A percentile compares a stretch with the other conserved stretches of the same genome.
These are phyloP conservation scores for Mycena sp. DNA, from an alignment of 1,284 basidiomycete species.

Conservation along the genomic window DNA sequence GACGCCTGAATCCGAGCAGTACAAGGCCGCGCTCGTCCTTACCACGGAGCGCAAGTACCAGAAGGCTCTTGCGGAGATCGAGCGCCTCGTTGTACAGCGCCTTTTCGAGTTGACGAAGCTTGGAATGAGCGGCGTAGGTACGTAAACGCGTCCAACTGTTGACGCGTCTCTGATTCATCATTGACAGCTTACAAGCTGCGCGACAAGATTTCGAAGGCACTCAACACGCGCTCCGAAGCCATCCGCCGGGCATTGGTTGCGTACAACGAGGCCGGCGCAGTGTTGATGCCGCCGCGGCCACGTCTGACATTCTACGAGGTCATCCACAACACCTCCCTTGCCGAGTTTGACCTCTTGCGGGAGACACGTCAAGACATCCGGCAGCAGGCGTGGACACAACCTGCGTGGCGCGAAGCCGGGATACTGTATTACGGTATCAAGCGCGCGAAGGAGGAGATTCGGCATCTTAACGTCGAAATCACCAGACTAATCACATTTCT, in stretches of 20 bases:
- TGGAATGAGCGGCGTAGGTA: slow-evolving; percentile 27
- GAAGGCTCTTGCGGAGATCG: slow-evolving; percentile 31
- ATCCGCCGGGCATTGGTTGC: too few relatives aligned
- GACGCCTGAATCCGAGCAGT: slow-evolving; percentile 12
- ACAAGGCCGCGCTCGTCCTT: background rate
- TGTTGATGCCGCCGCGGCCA: background rate
- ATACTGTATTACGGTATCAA: slow-evolving; percentile 4
- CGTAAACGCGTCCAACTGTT: background rate
- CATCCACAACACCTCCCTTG: background rate
- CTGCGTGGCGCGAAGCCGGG: background rate
- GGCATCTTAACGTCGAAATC: slow-evolving; percentile 19
- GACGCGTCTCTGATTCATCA: too few relatives aligned
- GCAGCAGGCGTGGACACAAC: background rate
- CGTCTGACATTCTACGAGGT: background rate
- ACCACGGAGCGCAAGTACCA: slow-evolving; percentile 28
- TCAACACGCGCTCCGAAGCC: too few relatives aligned
- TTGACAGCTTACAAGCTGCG: background rate
- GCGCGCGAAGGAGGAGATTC: slow-evolving; percentile 14
- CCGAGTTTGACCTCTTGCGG: background rate
- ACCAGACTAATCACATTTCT: slow-evolving; percentile 12
- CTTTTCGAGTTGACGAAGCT: slow-evolving; percentile 36
- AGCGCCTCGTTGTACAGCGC: slow-evolving; percentile 32
- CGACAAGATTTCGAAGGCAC: background rate
- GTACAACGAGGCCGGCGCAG: background rate
- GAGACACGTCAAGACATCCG: background rate